phyloP scores from a whole-genome alignment of 768 basidiomycete genomes.

The Tulasnella calospora region DNA sequence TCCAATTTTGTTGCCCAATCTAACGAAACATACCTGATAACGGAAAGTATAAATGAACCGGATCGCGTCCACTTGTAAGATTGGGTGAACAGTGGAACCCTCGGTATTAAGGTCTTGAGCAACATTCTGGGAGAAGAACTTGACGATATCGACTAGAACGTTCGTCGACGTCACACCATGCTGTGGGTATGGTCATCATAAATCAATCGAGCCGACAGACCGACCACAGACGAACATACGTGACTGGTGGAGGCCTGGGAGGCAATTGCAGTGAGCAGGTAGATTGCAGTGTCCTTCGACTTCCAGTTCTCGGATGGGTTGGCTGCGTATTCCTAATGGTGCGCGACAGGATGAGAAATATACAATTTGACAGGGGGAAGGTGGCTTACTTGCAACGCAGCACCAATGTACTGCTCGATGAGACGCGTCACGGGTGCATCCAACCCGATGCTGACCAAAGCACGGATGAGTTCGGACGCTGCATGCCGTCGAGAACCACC shows the following conservation, averaged over 20 bases:
- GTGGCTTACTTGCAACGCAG: conserved; percentile 51
- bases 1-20: neutral
- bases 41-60: conserved; percentile 91
- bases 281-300: conserved; percentile 89
- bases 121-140: conserved; percentile 91
- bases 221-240: conserved; percentile 42
- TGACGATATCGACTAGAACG: conserved; percentile 84
- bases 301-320: conserved; percentile 66
- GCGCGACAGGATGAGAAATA: neutral
- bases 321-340: conserved; percentile 49
- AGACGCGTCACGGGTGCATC: conserved; percentile 85
- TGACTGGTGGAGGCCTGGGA: conserved; percentile 81
- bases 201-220: neutral
- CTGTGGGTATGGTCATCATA: conserved; percentile 36
- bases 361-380: neutral
- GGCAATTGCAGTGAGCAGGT: conserved; percentile 88
- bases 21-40: conserved; percentile 62
- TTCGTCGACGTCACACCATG: conserved; percentile 94
- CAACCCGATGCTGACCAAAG: conserved; percentile 72
- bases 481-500: conserved; percentile 84
- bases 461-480: conserved; percentile 91
- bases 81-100: conserved; percentile 68
- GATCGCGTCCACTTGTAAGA: conserved; percentile 94
- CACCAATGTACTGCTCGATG: conserved; percentile 73
- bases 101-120: conserved; percentile 76